Base-by-base conservation (phyloP, 768 basidiomycete genomes). In the Russula lepida region DNA sequence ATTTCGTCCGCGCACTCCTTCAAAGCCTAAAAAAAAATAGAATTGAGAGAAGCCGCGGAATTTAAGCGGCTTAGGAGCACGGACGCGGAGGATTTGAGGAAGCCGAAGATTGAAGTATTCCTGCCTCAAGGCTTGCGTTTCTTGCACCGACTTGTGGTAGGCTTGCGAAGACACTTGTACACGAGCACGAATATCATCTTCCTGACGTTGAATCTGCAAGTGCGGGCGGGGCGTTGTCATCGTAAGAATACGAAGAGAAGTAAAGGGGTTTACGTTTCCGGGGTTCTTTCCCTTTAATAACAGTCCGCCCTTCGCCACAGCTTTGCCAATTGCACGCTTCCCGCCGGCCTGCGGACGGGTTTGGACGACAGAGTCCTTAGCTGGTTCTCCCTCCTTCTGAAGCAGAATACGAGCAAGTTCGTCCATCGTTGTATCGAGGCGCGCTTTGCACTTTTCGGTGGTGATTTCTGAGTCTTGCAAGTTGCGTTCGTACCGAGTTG, bases 61-160 rank as follows among this genome's bases (percentile, higher is more conserved):
- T n/a, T n/a, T 21, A 12, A 30, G 33, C n/a, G 56, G 54, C n/a
- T 33, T 9, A 33, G n/a, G 37, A 27, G 41, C 33, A 80, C 89
- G 70, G 71, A 95, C 94, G 54, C 97, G 82, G 41, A 99, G 74
- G 59, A 98, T 90, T 66, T 93, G 87, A 57, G 97, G 97, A 43
- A 98, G 76, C 69, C 98, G 95, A 69, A 95, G 89, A 72, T 98
- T 95, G 74, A 97, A 99, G 72, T 98, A 98, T 70, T 99, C 97
- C 72, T 98, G 95, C 63, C 95, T 81, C 76, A 92, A 84, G 5
- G 84, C 77, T 71, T 98, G 94, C 13, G 89, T 92, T 64, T 98
- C 93, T 15, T 82, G 83, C 32, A 97, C 86, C 2, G 92, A 86
- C 73, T 97, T 95, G 59, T 92, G 80, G 69, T 93, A 98, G 33